Evolutionary conservation across 2,329 filamentous ascomycete genomes (phyloP).

Genomic region (Monosporascus cannonballus): DNA sequence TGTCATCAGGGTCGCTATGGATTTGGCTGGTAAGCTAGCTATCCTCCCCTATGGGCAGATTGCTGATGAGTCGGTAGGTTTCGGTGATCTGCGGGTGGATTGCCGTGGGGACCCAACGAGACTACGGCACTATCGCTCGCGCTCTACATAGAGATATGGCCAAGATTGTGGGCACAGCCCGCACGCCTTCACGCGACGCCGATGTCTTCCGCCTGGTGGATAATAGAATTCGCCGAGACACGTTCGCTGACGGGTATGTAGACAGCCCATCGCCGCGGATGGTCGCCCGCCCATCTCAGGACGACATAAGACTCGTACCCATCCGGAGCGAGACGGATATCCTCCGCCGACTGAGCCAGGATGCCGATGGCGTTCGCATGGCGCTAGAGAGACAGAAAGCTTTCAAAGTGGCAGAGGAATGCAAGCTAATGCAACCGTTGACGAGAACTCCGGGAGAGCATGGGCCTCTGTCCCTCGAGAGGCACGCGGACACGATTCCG

Average conservation of each 20-base stretch:
- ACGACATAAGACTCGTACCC: background rate
- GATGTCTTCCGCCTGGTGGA: background rate
- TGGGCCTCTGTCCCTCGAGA: conserved; percentile 1
- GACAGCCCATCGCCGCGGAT: background rate
- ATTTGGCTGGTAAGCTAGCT: conserved; percentile 11
- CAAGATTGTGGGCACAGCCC: background rate
- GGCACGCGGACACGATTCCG: background rate
- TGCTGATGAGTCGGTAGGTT: conserved; percentile 3
- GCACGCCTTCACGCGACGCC: background rate
- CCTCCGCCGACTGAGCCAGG: background rate
- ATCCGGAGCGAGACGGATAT: background rate
- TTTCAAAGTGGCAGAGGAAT: conserved; percentile 4
- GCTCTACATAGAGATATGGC: conserved; percentile 8
- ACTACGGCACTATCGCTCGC: conserved; percentile 4
- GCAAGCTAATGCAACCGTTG: conserved; percentile 1
- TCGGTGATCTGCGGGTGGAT: conserved; percentile 12
- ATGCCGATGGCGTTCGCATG: background rate
- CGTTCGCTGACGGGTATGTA: background rate
- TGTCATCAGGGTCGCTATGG: conserved; percentile 12
- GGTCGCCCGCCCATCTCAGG: background rate
- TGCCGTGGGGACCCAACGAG: conserved; percentile 9
- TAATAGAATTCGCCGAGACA: background rate
- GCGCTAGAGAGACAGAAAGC: conserved; percentile 2
- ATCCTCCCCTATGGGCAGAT: background rate
- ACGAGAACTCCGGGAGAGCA: background rate